These are phyloP conservation scores for Danielia reshetovae DNA, from an alignment of 805 yeast genomes.

Conservation along the genomic window DNA sequence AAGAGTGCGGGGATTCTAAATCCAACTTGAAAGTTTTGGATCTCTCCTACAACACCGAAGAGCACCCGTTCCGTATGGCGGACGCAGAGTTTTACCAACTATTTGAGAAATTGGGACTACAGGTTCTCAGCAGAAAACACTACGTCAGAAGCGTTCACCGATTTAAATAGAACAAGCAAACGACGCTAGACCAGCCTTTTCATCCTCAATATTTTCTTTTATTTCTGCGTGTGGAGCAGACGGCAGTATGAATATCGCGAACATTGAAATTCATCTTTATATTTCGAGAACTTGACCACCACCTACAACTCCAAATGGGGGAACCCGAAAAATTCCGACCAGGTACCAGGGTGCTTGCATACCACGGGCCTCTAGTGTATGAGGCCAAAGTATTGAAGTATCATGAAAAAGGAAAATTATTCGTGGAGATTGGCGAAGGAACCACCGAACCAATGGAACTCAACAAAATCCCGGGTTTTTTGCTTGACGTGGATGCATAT, in stretches of 20 bases:
- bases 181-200: too few species aligned
- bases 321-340: conserved; percentile 10
- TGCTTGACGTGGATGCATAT: conserved; percentile 40
- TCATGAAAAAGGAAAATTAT: conserved; percentile 50
- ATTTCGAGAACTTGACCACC: too few species aligned
- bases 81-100: conserved; percentile 21
- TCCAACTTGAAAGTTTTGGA: conserved; percentile 16
- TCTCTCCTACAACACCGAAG: conserved; percentile 17
- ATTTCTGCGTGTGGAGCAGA: too few species aligned
- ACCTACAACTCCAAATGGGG: conserved; percentile 1
- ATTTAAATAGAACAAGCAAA: conserved; percentile 7
- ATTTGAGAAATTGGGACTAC: conserved; percentile 20
- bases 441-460: conserved; percentile 31
- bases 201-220: too few species aligned
- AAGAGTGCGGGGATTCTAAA: conserved; percentile 3
- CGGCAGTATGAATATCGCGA: too few species aligned
- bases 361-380: conserved; percentile 85
- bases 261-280: too few species aligned
- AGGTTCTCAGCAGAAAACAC: conserved; percentile 18
- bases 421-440: conserved; percentile 39
- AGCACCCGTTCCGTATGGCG: conserved; percentile 9
- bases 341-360: conserved; percentile 53
- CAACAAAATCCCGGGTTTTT: conserved; percentile 23
- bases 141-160: conserved; percentile 26
- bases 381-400: conserved; percentile 76